These are phyloP conservation scores for Clarkia xantiana DNA, from an alignment of 345 rosid species.

Conservation along the genomic window DNA sequence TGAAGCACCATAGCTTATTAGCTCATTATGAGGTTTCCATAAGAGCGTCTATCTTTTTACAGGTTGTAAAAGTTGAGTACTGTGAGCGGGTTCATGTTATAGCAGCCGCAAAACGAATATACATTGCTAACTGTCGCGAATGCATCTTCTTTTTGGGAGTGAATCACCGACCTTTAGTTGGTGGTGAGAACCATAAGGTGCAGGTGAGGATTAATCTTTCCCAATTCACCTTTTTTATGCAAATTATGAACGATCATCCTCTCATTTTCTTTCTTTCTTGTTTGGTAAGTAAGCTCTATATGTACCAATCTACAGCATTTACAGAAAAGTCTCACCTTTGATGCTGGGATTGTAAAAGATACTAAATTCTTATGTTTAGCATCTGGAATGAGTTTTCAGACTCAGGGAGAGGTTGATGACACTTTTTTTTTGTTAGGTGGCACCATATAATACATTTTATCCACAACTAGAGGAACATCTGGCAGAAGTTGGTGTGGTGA, in stretches of 20 bases:
- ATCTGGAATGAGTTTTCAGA: too few species aligned
- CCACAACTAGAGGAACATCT: conserved; percentile 84
- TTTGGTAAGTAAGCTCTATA: too few species aligned
- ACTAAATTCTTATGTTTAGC: too few species aligned
- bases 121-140: conserved; percentile 95
- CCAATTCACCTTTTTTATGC: too few species aligned
- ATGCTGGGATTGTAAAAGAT: too few species aligned
- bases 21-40: too few species aligned
- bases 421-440: conserved; percentile 54
- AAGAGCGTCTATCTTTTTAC: conserved; percentile 12
- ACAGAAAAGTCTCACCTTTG: too few species aligned
- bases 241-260: too few species aligned
- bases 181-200: conserved; percentile 94
- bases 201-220: conserved; percentile 37
- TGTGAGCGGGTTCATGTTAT: conserved; percentile 98
- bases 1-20: too few species aligned
- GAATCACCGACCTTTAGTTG: conserved; percentile 87
- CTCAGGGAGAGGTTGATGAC: too few species aligned
- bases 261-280: too few species aligned
- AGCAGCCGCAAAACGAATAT: conserved; percentile 71
- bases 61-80: conserved; percentile 90
- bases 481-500: conserved; percentile 68
- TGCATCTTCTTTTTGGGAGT: conserved; percentile 95
- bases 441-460: conserved; percentile 89
- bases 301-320: too few species aligned